A percentile compares a stretch with the other conserved stretches of the same genome.
phyloP scores from a whole-genome alignment of 1,139 yeast genomes.

The Yamadazyma buinensis region DNA sequence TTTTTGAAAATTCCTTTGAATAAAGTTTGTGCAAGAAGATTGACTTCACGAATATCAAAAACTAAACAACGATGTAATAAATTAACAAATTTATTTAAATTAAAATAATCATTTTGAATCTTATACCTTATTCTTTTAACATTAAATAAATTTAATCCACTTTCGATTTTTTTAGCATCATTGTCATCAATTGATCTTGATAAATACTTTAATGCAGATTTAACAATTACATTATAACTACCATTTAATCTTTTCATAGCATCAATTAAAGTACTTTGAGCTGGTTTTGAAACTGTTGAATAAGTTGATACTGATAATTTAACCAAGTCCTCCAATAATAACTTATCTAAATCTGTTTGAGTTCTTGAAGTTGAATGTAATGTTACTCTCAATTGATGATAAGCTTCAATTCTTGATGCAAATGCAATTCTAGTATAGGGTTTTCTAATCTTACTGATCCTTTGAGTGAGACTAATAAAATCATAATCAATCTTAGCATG shows the following conservation, averaged over 20 bases:
- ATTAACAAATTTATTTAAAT: constrained; percentile 43
- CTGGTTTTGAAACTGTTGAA: constrained; percentile 63
- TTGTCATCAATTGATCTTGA: constrained; percentile 47
- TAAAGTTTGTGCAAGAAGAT: constrained; percentile 47
- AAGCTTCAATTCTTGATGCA: constrained; percentile 72
- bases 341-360: constrained; percentile 64
- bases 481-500: constrained; percentile 37
- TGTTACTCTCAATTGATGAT: constrained; percentile 72
- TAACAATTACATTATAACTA: constrained; percentile 54
- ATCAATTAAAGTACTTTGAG: constrained; percentile 66
- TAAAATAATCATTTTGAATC: constrained; percentile 54
- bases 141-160: constrained; percentile 58
- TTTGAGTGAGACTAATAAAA: constrained; percentile 34
- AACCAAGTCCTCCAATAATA: constrained; percentile 67
- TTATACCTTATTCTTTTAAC: constrained; percentile 52
- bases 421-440: constrained; percentile 78
- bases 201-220: constrained; percentile 46
- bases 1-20: constrained; percentile 45
- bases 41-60: constrained; percentile 56
- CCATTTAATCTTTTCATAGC: constrained; percentile 74
- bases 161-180: constrained; percentile 60
- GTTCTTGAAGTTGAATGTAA: constrained; percentile 74
- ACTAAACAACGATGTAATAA: constrained; percentile 56
- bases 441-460: constrained; percentile 49
- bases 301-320: constrained; percentile 68